Base-by-base conservation (phyloP, 2,329 filamentous ascomycete species). In the Rutstroemia sydowiana region DNA sequence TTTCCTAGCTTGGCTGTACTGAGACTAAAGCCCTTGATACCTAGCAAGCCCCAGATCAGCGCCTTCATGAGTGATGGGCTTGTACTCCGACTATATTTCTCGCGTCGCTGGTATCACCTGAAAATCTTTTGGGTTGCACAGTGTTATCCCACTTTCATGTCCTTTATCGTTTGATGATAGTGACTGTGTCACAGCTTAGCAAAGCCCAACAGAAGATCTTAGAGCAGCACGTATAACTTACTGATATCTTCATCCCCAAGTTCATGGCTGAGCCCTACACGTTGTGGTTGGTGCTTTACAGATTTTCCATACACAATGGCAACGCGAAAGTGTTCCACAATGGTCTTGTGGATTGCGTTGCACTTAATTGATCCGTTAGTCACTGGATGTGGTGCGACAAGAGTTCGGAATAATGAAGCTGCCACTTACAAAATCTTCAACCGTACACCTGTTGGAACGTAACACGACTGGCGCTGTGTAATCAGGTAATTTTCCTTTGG, bases 281-380 rank as follows among this genome's bases (percentile, higher is more conserved):
- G 82, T 73, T 98, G 93, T 59, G 93, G 93, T 73, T 97, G 93
- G 74, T 98, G 93, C 78, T 97, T 97, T 61, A 97, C 92, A 51
- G 91, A 96, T 69, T 92, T 93, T 61, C 93, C 93, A 70, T 97
- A 98, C 39, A 98, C 93, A 66, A 98, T 85, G 50, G 93, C 93
- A 56, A 85, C 82, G 72, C 92, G 95, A 78, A 98, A 98, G 63
- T 95, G 85, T 63, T 98, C 93, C 52, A 93, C 79, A 67, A 98
- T 97, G 52, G 83, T 95, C 69, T 93, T 89, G 73, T 98, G 93
- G 68, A 98, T 98, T 60, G 88, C 81, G 73, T 96, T 95, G 73
- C 93, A 98, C 90, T 95, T 66, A 2, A n/a, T 51, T 48, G 5
- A 44, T 61, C 47, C 59, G 59, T 56, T 14, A 55, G 52, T 37